Evolutionary conservation across 2,329 filamentous ascomycete species (phyloP).

Genomic region (Pyrenophora seminiperda): DNA sequence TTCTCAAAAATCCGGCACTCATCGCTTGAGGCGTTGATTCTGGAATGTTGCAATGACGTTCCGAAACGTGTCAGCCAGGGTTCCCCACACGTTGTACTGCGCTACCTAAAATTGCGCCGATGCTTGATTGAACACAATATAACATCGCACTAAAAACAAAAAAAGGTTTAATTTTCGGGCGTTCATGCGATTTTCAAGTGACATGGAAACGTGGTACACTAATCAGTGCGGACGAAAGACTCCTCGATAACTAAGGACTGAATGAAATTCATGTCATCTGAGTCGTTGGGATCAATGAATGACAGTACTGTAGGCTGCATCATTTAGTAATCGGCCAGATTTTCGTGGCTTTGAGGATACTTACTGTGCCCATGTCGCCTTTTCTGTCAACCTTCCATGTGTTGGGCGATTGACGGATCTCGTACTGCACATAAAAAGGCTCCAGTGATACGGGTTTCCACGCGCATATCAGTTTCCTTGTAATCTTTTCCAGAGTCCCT

Average conservation of each 20-base stretch:
- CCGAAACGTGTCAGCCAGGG: slow-evolving; percentile 9
- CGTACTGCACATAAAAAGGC: slow-evolving; percentile 32
- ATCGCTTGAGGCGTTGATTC: background rate
- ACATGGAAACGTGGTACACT: background rate
- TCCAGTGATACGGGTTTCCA: slow-evolving; percentile 10
- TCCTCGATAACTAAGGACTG: slow-evolving; percentile 13
- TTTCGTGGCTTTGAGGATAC: background rate
- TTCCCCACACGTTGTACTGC: slow-evolving; percentile 16
- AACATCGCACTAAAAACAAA: slow-evolving; percentile 13
- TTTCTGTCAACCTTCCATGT: slow-evolving; percentile 25
- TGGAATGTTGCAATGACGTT: slow-evolving; percentile 5
- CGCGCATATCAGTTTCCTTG: slow-evolving; percentile 23
- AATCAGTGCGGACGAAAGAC: slow-evolving; percentile 20
- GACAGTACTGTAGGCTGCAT: slow-evolving; percentile 10
- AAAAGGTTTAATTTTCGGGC: slow-evolving; percentile 25
- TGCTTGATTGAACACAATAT: slow-evolving; percentile 30
- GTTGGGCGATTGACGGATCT: slow-evolving; percentile 17
- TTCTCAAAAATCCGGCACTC: background rate
- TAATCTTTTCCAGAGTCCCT: slow-evolving; percentile 23
- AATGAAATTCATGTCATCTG: slow-evolving; percentile 18
- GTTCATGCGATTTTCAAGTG: background rate
- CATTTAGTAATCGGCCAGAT: background rate
- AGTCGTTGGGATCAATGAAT: background rate
- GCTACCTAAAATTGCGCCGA: slow-evolving; percentile 23
- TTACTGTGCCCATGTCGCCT: slow-evolving; percentile 25